phyloP scores from a whole-genome alignment of 768 basidiomycete species.

The Leccinum aurantiacum region DNA sequence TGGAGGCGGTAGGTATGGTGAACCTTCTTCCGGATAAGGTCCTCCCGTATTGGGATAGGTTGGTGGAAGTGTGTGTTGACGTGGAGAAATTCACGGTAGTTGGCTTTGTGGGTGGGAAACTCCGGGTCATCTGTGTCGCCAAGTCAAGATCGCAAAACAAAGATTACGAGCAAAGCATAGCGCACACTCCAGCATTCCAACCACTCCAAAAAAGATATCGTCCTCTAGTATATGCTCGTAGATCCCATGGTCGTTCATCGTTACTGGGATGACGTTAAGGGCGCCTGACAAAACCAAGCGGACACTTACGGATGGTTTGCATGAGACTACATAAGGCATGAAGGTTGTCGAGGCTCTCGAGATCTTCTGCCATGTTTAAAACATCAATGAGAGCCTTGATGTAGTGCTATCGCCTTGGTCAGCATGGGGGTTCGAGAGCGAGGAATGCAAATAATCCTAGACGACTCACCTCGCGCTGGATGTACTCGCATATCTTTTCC shows the following conservation, averaged over 20 bases:
- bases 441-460: neutral
- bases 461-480: slow-evolving; percentile 73
- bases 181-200: slow-evolving; percentile 97
- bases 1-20: slow-evolving; percentile 97
- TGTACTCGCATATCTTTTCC: slow-evolving; percentile 88
- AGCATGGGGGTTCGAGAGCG: neutral
- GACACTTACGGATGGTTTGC: slow-evolving; percentile 84
- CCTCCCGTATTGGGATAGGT: slow-evolving; percentile 81
- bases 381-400: slow-evolving; percentile 84
- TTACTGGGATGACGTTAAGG: slow-evolving; percentile 50
- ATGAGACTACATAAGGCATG: slow-evolving; percentile 90
- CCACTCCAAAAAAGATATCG: slow-evolving; percentile 87
- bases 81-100: slow-evolving; percentile 91
- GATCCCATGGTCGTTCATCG: slow-evolving; percentile 91
- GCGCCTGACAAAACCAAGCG: neutral
- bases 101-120: slow-evolving; percentile 94
- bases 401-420: slow-evolving; percentile 60
- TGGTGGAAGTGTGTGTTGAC: slow-evolving; percentile 84
- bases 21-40: slow-evolving; percentile 77
- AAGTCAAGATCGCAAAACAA: slow-evolving; percentile 14
- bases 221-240: slow-evolving; percentile 96
- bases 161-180: slow-evolving; percentile 13
- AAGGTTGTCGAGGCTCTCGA: slow-evolving; percentile 87
- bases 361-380: slow-evolving; percentile 85
- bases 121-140: slow-evolving; percentile 83